Conservation (phyloP, 2,329 filamentous ascomycete genomes). For the Gaeumannomyces sp. region DNA sequence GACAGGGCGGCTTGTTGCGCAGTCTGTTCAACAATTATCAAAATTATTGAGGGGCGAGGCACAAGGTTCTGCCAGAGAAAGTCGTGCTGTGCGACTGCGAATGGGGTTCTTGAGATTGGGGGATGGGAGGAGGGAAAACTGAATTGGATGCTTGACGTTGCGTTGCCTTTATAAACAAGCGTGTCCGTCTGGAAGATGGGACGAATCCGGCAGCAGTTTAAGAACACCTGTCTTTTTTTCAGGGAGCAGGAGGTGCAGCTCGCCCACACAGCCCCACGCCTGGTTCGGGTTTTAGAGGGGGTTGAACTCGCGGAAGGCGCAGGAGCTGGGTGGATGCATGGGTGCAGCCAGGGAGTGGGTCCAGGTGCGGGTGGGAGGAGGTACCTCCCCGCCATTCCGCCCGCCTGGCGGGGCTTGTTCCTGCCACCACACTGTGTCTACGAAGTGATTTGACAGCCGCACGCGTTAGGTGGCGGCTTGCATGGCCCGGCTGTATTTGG, state of each 20-base stretch:
- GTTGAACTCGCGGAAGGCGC: too few species aligned
- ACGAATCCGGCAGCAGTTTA: slow-evolving; percentile 4
- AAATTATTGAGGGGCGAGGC: neutral
- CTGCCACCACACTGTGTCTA: too few species aligned
- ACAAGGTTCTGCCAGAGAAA: slow-evolving; percentile 3
- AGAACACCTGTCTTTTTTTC: slow-evolving; percentile 13
- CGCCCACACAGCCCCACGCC: neutral
- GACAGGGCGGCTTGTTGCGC: neutral
- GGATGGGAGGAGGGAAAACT: neutral
- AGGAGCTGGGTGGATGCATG: too few species aligned
- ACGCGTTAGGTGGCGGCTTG: too few species aligned
- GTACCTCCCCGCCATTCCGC: slow-evolving; percentile 2
- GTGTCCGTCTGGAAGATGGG: too few species aligned
- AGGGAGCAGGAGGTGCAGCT: slow-evolving; percentile 3
- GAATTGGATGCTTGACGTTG: slow-evolving; percentile 2
- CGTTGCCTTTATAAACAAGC: slow-evolving; percentile 1
- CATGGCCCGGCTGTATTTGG: too few species aligned
- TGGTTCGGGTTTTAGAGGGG: too few species aligned
- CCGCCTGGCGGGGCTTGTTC: neutral
- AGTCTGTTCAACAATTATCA: neutral
- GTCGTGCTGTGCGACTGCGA: slow-evolving; percentile 4
- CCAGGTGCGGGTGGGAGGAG: neutral
- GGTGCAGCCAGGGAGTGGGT: too few species aligned
- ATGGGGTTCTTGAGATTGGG: neutral
- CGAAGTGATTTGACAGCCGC: too few species aligned